Percentiles rank a stretch among this genome's conserved stretches.
phyloP scores from a whole-genome alignment of 441 rosid genomes.

The Gossypium laxum region DNA sequence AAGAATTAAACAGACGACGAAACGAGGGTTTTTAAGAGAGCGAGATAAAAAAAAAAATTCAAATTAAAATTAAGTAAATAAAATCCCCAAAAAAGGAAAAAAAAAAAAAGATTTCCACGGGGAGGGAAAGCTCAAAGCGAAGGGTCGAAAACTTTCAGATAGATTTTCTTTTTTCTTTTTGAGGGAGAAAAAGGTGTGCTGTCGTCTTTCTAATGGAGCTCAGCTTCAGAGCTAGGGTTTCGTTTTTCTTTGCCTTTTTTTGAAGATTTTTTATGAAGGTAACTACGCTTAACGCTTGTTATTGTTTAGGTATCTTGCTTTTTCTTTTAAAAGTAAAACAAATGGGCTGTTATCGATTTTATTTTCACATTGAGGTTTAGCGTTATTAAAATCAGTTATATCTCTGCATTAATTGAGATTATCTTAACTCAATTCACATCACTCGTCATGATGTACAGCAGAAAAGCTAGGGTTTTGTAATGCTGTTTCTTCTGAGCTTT shows the following conservation, averaged over 20 bases:
- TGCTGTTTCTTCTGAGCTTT: conserved; percentile 9
- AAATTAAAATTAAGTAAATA: background rate
- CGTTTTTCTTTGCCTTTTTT: background rate
- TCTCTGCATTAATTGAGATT: conserved; percentile 17
- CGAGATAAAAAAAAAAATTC: background rate
- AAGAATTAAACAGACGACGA: conserved; percentile 16
- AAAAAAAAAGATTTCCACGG: conserved; percentile 12
- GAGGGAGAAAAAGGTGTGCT: conserved; percentile 8
- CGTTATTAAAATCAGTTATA: conserved; percentile 14
- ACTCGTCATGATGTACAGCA: background rate
- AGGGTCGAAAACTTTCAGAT: background rate
- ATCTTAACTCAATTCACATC: conserved; percentile 16
- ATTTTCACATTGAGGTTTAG: conserved; percentile 14
- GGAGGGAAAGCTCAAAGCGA: conserved; percentile 17
- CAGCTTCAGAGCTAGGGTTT: conserved; percentile 32
- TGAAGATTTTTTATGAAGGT: conserved; percentile 21
- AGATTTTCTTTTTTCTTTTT: background rate
- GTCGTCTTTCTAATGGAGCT: conserved; percentile 15
- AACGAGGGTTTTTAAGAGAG: conserved; percentile 23
- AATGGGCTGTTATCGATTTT: conserved; percentile 13
- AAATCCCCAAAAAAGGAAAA: background rate
- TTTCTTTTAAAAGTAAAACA: background rate
- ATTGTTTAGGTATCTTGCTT: background rate
- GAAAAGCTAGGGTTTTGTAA: conserved; percentile 24
- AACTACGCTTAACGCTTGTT: conserved; percentile 1